Evolutionary conservation across 2,329 filamentous ascomycete species (phyloP).

Genomic region (Eutypella sp.): DNA sequence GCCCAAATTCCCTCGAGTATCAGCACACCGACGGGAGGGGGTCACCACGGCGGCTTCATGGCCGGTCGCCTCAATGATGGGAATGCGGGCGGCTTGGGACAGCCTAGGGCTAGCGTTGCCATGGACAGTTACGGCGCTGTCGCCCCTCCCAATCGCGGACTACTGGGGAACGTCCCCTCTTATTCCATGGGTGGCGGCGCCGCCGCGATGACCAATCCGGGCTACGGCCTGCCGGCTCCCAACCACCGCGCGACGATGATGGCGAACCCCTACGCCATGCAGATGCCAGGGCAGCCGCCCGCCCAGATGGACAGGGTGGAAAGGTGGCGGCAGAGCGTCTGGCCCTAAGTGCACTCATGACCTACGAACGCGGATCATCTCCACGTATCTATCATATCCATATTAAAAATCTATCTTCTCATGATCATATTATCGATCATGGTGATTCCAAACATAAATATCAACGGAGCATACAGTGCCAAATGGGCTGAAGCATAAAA

Average conservation of each 20-base stretch:
- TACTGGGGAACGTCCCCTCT: conserved; percentile 17
- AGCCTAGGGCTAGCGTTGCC: conserved; percentile 18
- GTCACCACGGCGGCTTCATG: conserved; percentile 47
- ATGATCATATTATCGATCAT: too few relatives aligned
- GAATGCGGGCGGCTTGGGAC: conserved; percentile 32
- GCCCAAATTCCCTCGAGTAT: conserved; percentile 44
- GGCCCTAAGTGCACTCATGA: too few relatives aligned
- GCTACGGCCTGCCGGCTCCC: conserved; percentile 3
- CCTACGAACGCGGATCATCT: too few relatives aligned
- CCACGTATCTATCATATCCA: too few relatives aligned
- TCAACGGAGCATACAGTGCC: too few relatives aligned
- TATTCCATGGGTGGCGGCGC: conserved; percentile 12
- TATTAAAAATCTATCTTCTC: too few relatives aligned
- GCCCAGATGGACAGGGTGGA: conserved; percentile 28
- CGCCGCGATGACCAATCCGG: too few relatives aligned
- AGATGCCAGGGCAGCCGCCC: conserved; percentile 19
- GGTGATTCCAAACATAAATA: too few relatives aligned
- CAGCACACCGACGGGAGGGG: conserved; percentile 26
- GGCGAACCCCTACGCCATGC: conserved; percentile 16
- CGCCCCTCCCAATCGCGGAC: conserved; percentile 11
- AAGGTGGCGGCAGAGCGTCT: conserved; percentile 28
- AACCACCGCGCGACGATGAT: conserved; percentile 7
- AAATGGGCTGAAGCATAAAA: too few relatives aligned
- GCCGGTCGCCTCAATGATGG: conserved; percentile 53
- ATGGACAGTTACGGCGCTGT: conserved; percentile 13